Base-by-base conservation (phyloP, 2,329 filamentous ascomycete genomes). In the Sclerotinia trifoliorum region DNA sequence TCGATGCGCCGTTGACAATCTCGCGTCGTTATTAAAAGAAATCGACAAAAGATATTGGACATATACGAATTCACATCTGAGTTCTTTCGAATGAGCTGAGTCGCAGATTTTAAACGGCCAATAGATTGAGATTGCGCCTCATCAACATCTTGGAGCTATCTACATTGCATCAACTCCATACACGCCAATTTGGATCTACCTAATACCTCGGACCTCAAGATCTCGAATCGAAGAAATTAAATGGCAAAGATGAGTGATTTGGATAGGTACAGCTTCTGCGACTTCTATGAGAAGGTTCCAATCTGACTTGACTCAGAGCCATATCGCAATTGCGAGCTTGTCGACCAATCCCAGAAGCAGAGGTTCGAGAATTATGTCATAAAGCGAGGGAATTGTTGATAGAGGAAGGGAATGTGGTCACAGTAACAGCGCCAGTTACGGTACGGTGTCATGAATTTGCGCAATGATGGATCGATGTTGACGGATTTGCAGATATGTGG, bases 331-430 rank as follows among this genome's bases (percentile, higher is more conserved):
- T 99, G 78, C 93, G 95, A 83, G 91, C 93, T 78, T 99, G 95
- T 81, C 92, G 94, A 71, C 94, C 94, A 67, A 99, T 99, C 74
- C 94, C 95, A 71, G 95, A 99, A 83, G 85, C 89, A 52, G 92
- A 98, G 82, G 96, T 99, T 70, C 91, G 94, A 78, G 94, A 99
- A 81, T 86, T 99, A 75, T 98, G 95, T 81, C 94, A 97, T 84
- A 97, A 97, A 79, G 95, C 95, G 65, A 88, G 95, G 72, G 95
- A 99, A 82, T 86, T 99, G 66, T 83, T 99, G 73, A 97, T 99
- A 71, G 95, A 98, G 80, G 95, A 99, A 82, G 94, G 93, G 73
- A 98, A 99, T 78, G 94, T 98, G 63, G 94, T 98, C 72, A 93
- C 91, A 24, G 94, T 99, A 71, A 91, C 94, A 78, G 94, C 94